A percentile compares a stretch with the other conserved stretches of the same genome.
Evolutionary conservation across 2,329 filamentous ascomycete genomes (phyloP).

Genomic region (Paraphoma chrysanthemicola): DNA sequence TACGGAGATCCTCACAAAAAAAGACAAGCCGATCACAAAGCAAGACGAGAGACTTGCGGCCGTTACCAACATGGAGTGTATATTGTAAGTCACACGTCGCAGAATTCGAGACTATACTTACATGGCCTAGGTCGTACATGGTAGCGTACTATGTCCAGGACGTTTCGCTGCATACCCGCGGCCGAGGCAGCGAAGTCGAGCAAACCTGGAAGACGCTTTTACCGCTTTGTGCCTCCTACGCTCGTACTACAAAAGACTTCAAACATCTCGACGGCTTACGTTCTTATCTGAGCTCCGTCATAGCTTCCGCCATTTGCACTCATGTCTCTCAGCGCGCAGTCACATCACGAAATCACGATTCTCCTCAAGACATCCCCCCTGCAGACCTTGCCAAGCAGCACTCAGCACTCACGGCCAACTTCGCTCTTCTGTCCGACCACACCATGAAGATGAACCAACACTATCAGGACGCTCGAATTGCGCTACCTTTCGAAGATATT

Average conservation of each 20-base stretch:
- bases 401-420: slow-evolving; percentile 29
- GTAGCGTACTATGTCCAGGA: slow-evolving; percentile 46
- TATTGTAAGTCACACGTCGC: slow-evolving; percentile 41
- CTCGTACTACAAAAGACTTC: slow-evolving; percentile 40
- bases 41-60: slow-evolving; percentile 48
- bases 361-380: slow-evolving; percentile 32
- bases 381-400: slow-evolving; percentile 33
- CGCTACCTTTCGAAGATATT: slow-evolving; percentile 45
- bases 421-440: slow-evolving; percentile 36
- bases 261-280: slow-evolving; percentile 51
- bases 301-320: slow-evolving; percentile 46
- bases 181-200: slow-evolving; percentile 42
- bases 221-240: slow-evolving; percentile 43
- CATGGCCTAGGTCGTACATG: slow-evolving; percentile 44
- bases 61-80: slow-evolving; percentile 54
- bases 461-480: slow-evolving; percentile 35
- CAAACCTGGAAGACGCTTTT: slow-evolving; percentile 47
- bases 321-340: slow-evolving; percentile 38
- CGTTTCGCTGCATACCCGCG: slow-evolving; percentile 32
- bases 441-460: slow-evolving; percentile 32
- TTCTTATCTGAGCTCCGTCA: slow-evolving; percentile 49
- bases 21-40: slow-evolving; percentile 31
- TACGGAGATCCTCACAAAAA: slow-evolving; percentile 42
- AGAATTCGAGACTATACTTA: slow-evolving; percentile 17
- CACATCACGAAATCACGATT: slow-evolving; percentile 31